Percentiles rank a stretch among this genome's conserved stretches.
These are phyloP conservation scores for Schizosaccharomyces cryophilus DNA, from an alignment of 805 yeast genomes.

Conservation along the genomic window DNA sequence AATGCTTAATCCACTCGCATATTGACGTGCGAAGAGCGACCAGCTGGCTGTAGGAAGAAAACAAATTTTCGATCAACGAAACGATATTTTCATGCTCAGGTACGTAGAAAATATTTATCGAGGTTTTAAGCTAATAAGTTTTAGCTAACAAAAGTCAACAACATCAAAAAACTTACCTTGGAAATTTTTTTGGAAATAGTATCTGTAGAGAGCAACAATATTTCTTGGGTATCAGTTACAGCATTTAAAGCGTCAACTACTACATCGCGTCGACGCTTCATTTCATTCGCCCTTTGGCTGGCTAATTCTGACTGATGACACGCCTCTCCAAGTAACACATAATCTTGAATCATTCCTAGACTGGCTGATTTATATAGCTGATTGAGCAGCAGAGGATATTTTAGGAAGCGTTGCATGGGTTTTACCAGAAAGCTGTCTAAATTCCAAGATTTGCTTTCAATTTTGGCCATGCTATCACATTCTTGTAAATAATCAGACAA, in stretches of 20 bases:
- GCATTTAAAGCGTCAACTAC: background rate
- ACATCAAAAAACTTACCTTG: background rate
- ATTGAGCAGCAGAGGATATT: background rate
- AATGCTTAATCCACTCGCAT: background rate
- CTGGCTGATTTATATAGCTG: background rate
- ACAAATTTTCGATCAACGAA: background rate
- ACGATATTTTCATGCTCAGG: background rate
- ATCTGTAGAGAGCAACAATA: background rate
- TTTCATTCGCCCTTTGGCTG: background rate
- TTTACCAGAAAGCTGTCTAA: background rate
- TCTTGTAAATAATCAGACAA: background rate
- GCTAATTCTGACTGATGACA: background rate
- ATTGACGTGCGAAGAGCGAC: background rate
- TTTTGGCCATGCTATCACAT: background rate
- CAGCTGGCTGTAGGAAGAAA: background rate
- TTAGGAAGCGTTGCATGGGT: background rate
- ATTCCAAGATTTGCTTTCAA: background rate
- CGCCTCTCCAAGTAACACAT: background rate
- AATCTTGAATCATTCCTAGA: background rate
- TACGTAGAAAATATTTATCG: background rate
- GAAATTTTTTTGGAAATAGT: background rate
- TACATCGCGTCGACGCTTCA: background rate
- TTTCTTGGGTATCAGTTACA: background rate
- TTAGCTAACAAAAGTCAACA: background rate
- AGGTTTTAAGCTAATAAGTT: background rate